These are phyloP conservation scores for Sisymbrium irio DNA, from an alignment of 345 rosid species.

Conservation along the genomic window DNA sequence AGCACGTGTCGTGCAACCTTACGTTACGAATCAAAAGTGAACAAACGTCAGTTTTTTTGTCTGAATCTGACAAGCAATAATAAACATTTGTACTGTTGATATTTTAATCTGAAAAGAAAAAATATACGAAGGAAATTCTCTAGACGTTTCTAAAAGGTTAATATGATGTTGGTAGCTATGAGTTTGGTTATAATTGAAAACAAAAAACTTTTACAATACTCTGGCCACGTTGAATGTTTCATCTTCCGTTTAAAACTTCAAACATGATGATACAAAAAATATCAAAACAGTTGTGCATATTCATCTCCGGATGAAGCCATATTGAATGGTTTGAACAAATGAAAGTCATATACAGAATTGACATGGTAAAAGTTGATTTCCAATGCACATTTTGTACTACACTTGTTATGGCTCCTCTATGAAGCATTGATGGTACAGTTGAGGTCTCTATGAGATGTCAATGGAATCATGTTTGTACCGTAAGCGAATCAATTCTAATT, in stretches of 20 bases:
- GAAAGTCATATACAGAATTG: not conserved
- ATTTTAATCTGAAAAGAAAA: not conserved
- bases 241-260: not conserved
- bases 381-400: not conserved
- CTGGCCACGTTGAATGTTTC: not conserved
- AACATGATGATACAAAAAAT: not conserved
- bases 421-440: not conserved
- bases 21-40: not conserved
- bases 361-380: not conserved
- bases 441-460: not conserved
- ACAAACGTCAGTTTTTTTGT: not conserved
- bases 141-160: not conserved
- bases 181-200: slow-evolving; percentile 1
- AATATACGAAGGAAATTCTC: not conserved
- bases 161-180: not conserved
- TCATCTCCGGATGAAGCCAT: not conserved
- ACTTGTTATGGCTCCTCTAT: not conserved
- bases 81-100: not conserved
- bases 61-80: slow-evolving; percentile 7
- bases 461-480: not conserved
- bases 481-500: not conserved
- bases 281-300: not conserved
- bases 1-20: not conserved
- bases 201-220: not conserved
- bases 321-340: not conserved